A percentile compares a stretch with the other conserved stretches of the same genome.
Conservation (phyloP, 78 protist genomes). For the Dictyostelium firmibasis region DNA sequence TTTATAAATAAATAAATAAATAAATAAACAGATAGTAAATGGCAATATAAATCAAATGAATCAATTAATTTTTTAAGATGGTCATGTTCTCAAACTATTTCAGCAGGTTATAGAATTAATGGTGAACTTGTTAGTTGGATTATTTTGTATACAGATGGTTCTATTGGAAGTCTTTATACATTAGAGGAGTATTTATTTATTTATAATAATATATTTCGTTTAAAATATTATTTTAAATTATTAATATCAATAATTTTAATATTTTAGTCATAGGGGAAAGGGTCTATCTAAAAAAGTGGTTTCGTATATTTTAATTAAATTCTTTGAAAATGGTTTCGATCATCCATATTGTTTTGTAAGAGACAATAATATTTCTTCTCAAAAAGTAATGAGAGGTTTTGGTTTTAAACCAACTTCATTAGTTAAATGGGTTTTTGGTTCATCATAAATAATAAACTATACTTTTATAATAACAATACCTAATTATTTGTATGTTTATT, state of each 20-base stretch:
- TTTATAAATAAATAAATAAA: background rate
- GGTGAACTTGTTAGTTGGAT: conserved; percentile 15
- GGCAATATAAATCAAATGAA: conserved; percentile 17
- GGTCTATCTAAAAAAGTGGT: background rate
- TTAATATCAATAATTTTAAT: too few species aligned
- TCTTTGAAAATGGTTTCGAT: background rate
- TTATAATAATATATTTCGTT: too few species aligned
- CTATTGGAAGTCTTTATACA: conserved; percentile 11
- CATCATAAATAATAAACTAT: too few species aligned
- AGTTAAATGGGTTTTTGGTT: background rate
- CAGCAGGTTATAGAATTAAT: conserved; percentile 19
- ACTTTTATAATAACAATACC: too few species aligned
- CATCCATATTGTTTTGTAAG: background rate
- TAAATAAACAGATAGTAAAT: background rate
- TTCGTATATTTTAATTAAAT: background rate
- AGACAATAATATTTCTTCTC: background rate
- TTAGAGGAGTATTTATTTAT: background rate
- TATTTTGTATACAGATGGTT: conserved; percentile 32
- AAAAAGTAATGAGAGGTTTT: background rate
- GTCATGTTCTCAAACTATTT: background rate
- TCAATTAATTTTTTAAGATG: background rate
- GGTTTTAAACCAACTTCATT: background rate
- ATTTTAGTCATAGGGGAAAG: background rate
- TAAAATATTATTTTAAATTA: too few species aligned
- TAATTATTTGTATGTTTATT: too few species aligned